Base-by-base conservation (phyloP, 148 eudicot species). In the Rhododendron griersonianum region DNA sequence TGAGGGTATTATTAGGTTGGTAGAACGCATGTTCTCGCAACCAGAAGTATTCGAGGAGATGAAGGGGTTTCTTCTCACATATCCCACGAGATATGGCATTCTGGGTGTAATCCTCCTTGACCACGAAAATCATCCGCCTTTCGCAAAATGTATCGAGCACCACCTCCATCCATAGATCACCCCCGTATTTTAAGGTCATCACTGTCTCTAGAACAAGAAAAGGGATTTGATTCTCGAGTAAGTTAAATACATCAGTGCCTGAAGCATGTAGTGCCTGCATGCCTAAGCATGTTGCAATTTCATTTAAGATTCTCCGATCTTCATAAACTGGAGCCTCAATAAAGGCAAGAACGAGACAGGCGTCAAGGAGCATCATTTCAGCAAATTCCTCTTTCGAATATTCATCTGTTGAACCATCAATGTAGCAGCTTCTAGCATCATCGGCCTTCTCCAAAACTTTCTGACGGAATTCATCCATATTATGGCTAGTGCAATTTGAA, bases 211-310 rank as follows among this genome's bases (percentile, higher is more conserved):
- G 55, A 44, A 78, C 55, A 8, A 41, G 53, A n/a, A 78, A 45
- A 18, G 81, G 53, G 4, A 78, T 53, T 45, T 78, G 81, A 45
- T 78, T 78, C 55, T 78, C 81, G 25, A 69, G 75, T 25, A 78
- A 44, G 19, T 5, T 0, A 41, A 78, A 78, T 45, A 23, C 5
- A 21, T 47, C 81, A 19, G 4, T 78, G 30, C 11, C 2, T 2
- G 45, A 5, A 21, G 0, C 8, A 45, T 1, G 7, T 6, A 2
- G n/a, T 44, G 28, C 53, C n/a, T 78, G 53, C 41, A 1, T 15
- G 23, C 79, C 79, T 18, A 75, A 75, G 79, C 25, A 4, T 37
- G 6, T 6, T 75, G 0, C 35, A 30, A 15, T 0, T 7, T 75
- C 0, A 7, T 47, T 33, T 5, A 18, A 4, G 2, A 9, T 44